Conservation (phyloP, 805 yeast species). For the Spathaspora sp. region DNA sequence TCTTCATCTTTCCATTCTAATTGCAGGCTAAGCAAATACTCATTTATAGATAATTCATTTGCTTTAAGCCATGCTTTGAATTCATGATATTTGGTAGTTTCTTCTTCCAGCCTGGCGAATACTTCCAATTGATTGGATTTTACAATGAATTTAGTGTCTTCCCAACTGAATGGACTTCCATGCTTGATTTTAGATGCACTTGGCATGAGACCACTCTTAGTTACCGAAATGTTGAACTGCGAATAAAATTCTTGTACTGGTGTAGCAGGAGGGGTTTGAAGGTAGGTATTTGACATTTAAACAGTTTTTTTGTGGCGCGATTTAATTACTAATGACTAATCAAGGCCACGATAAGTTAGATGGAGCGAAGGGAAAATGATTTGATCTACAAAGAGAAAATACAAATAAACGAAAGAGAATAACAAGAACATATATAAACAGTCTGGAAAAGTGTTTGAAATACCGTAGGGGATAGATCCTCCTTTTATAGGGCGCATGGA, state of each 20-base stretch:
- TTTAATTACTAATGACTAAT: neutral
- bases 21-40: conserved; percentile 45
- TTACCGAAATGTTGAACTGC: conserved; percentile 13
- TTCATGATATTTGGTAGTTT: conserved; percentile 39
- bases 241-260: conserved; percentile 6
- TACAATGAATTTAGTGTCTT: conserved; percentile 35
- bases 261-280: conserved; percentile 9
- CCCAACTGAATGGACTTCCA: conserved; percentile 45
- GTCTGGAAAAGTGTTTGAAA: neutral
- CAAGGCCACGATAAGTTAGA: neutral
- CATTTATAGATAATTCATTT: conserved; percentile 39
- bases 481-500: neutral
- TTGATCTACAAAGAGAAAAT: neutral
- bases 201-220: conserved; percentile 35
- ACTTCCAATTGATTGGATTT: conserved; percentile 39
- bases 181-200: conserved; percentile 25
- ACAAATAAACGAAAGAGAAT: neutral
- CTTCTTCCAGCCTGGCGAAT: conserved; percentile 46
- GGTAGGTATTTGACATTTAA: neutral
- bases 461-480: neutral
- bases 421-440: neutral
- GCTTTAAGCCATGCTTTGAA: conserved; percentile 41
- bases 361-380: neutral
- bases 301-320: neutral
- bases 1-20: conserved; percentile 47